phyloP scores from a whole-genome alignment of 768 basidiomycete genomes.

The Tricholoma furcatifolium region DNA sequence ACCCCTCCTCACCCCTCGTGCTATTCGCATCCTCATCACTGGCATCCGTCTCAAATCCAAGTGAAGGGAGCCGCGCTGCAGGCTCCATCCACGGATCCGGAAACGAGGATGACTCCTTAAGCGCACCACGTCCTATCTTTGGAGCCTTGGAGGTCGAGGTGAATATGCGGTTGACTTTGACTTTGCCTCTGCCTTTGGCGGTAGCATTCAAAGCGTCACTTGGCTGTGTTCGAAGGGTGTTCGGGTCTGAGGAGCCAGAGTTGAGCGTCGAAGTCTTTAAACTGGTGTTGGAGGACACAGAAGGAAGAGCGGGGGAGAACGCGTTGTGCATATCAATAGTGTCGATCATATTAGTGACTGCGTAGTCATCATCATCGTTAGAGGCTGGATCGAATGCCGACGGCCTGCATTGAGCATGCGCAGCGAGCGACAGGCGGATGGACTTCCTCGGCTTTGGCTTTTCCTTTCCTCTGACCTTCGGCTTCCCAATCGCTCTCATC shows the following conservation, averaged over 20 bases:
- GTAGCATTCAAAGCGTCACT: not conserved
- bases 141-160: constrained; percentile 16
- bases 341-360: constrained; percentile 20
- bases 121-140: constrained; percentile 12
- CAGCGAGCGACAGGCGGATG: constrained; percentile 24
- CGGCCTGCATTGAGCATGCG: constrained; percentile 15
- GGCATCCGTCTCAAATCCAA: constrained; percentile 8
- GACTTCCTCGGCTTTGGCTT: constrained; percentile 21
- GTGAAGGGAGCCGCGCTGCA: constrained; percentile 16
- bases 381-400: constrained; percentile 20
- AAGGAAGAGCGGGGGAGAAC: too few species aligned
- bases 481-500: not conserved
- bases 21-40: constrained; percentile 3
- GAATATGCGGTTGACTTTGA: constrained; percentile 27
- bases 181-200: constrained; percentile 20
- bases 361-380: constrained; percentile 1
- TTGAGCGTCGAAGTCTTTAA: not conserved
- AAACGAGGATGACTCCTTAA: constrained; percentile 15
- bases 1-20: constrained; percentile 14
- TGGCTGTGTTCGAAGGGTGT: not conserved
- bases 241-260: not conserved
- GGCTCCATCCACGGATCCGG: constrained; percentile 20
- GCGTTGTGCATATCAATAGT: constrained; percentile 10
- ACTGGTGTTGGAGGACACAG: constrained; percentile 19
- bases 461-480: too few species aligned